Evolutionary conservation across 1,284 basidiomycete genomes (phyloP).

Genomic region (Mycocalia duriaeana): DNA sequence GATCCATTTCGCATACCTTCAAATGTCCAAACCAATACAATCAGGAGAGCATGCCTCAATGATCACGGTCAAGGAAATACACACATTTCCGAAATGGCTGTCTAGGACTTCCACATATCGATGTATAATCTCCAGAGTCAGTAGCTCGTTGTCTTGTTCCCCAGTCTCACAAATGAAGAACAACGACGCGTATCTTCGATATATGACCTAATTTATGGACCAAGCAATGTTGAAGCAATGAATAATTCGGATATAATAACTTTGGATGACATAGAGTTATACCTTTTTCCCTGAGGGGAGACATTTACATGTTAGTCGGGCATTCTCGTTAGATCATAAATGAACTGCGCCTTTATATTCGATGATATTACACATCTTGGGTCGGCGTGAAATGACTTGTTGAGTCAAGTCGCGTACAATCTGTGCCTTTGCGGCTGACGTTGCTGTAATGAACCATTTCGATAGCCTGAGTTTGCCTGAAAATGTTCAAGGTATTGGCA

Average conservation of each 20-base stretch:
- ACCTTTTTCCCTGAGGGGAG: not conserved
- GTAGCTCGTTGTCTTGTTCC: slow-evolving; percentile 85
- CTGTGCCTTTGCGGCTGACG: slow-evolving; percentile 92
- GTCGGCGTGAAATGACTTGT: slow-evolving; percentile 91
- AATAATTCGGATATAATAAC: slow-evolving; percentile 51
- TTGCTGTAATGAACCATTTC: slow-evolving; percentile 98
- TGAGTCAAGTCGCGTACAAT: slow-evolving; percentile 99
- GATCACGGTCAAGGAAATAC: too few species aligned
- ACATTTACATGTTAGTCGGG: too few species aligned
- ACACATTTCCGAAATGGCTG: slow-evolving; percentile 98
- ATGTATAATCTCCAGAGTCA: slow-evolving; percentile 96
- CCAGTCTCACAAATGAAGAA: slow-evolving; percentile 97
- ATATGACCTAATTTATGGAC: slow-evolving; percentile 97
- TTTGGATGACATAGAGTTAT: not conserved
- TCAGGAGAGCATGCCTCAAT: slow-evolving; percentile 7
- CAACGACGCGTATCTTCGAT: slow-evolving; percentile 93
- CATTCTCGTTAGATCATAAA: too few species aligned
- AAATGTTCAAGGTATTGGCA: not conserved
- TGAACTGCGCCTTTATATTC: slow-evolving; percentile 87
- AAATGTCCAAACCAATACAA: slow-evolving; percentile 12
- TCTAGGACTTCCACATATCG: slow-evolving; percentile 99
- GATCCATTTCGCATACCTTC: slow-evolving; percentile 92
- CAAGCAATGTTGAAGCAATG: too few species aligned
- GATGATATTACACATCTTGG: slow-evolving; percentile 98
- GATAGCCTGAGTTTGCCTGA: slow-evolving; percentile 94